A percentile compares a stretch with the other conserved stretches of the same genome.
phyloP scores from a whole-genome alignment of 305 asterid species.

The Fraxinus angustifolia region DNA sequence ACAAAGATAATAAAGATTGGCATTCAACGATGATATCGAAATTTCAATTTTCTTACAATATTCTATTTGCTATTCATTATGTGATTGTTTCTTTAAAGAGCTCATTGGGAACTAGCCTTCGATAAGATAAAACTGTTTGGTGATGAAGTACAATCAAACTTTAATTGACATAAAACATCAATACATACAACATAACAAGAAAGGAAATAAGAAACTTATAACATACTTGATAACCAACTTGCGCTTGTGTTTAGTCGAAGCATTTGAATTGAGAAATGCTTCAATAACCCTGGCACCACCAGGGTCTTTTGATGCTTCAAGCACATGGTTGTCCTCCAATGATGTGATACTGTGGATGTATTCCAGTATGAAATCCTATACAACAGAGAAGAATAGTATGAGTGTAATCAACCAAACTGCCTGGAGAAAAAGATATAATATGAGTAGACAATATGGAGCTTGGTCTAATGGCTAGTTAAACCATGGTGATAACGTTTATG shows the following conservation, averaged over 20 bases:
- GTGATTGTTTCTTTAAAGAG: not conserved
- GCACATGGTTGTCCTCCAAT: conserved; percentile 60
- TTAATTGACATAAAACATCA: not conserved
- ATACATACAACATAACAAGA: not conserved
- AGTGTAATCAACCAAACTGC: conserved; percentile 9
- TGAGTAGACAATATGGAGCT: not conserved
- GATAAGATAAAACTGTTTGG: not conserved
- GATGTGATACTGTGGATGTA: conserved; percentile 68
- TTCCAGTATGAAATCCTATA: conserved; percentile 63
- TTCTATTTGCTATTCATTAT: not conserved
- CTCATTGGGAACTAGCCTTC: not conserved
- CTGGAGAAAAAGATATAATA: not conserved
- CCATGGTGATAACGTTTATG: not conserved
- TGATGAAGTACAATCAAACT: not conserved
- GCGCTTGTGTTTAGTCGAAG: conserved; percentile 69
- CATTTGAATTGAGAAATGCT: conserved; percentile 75
- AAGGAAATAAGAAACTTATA: conserved; percentile 13
- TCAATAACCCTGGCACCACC: conserved; percentile 88
- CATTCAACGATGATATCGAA: not conserved
- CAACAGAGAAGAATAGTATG: conserved; percentile 6
- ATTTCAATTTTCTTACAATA: not conserved
- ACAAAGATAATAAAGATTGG: not conserved
- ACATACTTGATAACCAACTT: conserved; percentile 73
- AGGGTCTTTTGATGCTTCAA: conserved; percentile 67
- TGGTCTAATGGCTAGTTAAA: not conserved